Evolutionary conservation across 441 rosid genomes (phyloP).

Genomic region (Jatropha podagrica): DNA sequence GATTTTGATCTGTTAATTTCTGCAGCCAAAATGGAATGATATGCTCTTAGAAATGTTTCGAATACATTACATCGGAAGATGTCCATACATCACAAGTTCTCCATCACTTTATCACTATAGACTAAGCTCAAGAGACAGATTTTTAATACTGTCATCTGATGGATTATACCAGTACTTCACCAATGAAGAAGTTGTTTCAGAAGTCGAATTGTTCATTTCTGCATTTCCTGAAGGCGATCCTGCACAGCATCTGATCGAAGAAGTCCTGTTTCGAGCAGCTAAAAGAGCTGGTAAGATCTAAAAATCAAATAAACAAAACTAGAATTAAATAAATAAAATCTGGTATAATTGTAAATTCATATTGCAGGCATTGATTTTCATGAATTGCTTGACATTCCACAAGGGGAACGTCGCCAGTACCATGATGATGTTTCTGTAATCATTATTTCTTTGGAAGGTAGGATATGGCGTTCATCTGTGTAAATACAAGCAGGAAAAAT

Average conservation of each 20-base stretch:
- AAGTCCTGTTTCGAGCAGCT: conserved; percentile 89
- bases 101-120: conserved; percentile 85
- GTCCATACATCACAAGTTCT: conserved; percentile 71
- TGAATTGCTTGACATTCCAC: conserved; percentile 90
- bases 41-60: conserved; percentile 84
- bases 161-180: conserved; percentile 93
- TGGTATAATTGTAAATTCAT: too few relatives aligned
- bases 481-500: conserved; percentile 36
- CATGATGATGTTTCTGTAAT: conserved; percentile 93
- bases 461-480: conserved; percentile 96
- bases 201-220: conserved; percentile 67
- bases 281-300: conserved; percentile 74
- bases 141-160: conserved; percentile 79
- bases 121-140: conserved; percentile 67
- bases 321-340: neutral
- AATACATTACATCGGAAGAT: conserved; percentile 78
- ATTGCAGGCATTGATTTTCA: conserved; percentile 89
- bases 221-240: conserved; percentile 94
- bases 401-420: conserved; percentile 89
- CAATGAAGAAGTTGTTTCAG: conserved; percentile 75
- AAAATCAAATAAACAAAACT: neutral
- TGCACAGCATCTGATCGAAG: conserved; percentile 88
- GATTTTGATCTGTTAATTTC: neutral
- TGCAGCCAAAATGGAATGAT: conserved; percentile 89
- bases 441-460: conserved; percentile 92